Base-by-base conservation (phyloP, 495 filamentous ascomycete species). In the Halenospora varia region DNA sequence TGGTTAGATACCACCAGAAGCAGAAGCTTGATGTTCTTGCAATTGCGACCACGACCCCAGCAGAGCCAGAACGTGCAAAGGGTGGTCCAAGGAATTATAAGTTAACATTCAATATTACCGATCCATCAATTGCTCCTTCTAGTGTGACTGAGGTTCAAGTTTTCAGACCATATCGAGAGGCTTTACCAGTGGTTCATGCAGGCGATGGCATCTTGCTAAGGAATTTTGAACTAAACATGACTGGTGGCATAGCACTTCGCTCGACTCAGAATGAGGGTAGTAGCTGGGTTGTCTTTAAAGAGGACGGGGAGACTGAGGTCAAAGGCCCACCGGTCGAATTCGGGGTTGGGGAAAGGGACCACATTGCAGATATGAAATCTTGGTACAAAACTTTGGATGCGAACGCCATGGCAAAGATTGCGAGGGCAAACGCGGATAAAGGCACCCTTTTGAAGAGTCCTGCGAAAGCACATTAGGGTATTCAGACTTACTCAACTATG, bases 131-230 rank as follows among this genome's bases (percentile, higher is more conserved):
- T 10, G 75, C 72, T 0, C 77, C 79, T 0, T 63, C 61, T 20
- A 52, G 60, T 0, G 78, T 82, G 1, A 71, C 70, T 2, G 75
- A 81, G 58, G 88, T 89, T 0, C 83, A 88, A 55, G 74, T 96
- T 15, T 89, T 89, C 68, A 82, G 90, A 3, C 86, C 89, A 0
- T 83, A 86, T 65, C 86, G 85, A 62, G 78, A 80, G 11, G 80
- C 83, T 0, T 73, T 97, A 1, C 94, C 94, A 0, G 65, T 77
- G 3, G 75, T 90, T 22, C 72, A 75, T 2, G 77, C 79, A 15
- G 94, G 94, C 8, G 87, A 94, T 61, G 83, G 85, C 2, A 75
- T 96, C 19, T 69, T 98, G 39, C 77, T 98, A 11, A 79, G 87
- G 4, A 77, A 84, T 41, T 91, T 95, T 13, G 71, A 77, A 48